Evolutionary conservation across 2,329 filamentous ascomycete genomes (phyloP), one percentile per base, ranked within the genome.

Genomic region (Tolypocladium sp.): DNA sequence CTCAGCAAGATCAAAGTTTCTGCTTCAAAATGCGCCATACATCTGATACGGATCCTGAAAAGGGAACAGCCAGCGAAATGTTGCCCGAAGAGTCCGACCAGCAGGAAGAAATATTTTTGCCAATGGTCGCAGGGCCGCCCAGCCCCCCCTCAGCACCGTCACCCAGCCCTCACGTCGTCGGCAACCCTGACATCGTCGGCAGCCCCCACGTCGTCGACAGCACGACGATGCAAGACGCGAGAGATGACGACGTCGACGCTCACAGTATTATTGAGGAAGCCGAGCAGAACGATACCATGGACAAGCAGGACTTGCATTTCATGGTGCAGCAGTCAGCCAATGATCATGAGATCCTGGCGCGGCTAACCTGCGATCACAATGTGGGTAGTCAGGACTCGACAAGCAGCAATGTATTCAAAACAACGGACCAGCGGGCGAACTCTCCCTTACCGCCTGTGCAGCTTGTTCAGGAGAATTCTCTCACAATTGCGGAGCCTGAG

Each of bases 1-100:
- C 66, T 12, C 70, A 75, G 51, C 64, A 68, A 60, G 71, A 74
- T 46, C 63, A 66, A 15, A 74, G 69, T 58, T 73, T 74, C 56
- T 62, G 64, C 22, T 74, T 70, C 60, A 71, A 66, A 27, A 65
- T 66, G 49, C 65, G 60, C 7, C 44, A 20, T 6, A 8, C 37
- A 15, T n/a, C 33, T 6, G 56, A 57, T 20, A 27, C 57, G 17
- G 7, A 40, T 22, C 17, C 38, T 1, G 20, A 57, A 17, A 6
- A 25, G 9, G 17, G 49, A 44, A 6, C 33, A 10, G 33, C n/a
- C 15, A 17, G 4, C 7, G 42, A 27, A 57, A 2, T 13, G 17
- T 27, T 42, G 42, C 42, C 22, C 4, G 2, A 35, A 20, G 46
- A 58, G 15, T 8, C 46, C 6, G 20, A 35, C 13, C 25, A 56